Conservation (phyloP, 306 rosid species). For the Adenanthera pavonina region DNA sequence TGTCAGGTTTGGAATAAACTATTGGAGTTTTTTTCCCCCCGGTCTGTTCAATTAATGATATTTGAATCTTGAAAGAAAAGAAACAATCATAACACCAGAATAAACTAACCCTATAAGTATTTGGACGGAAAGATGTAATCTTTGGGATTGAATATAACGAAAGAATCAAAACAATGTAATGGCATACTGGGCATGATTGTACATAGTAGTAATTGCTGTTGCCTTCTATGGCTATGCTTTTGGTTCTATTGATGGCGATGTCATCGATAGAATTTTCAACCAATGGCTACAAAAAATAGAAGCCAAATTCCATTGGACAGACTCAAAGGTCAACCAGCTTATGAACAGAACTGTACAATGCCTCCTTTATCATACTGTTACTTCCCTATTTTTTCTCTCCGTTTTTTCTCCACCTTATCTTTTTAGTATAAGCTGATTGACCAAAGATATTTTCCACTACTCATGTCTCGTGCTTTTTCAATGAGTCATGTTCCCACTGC, state of each 20-base stretch:
- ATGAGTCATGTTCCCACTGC: conserved; percentile 7
- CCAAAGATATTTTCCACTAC: conserved; percentile 12
- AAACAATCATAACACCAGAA: background rate
- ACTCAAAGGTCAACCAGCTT: conserved; percentile 21
- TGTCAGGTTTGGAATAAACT: background rate
- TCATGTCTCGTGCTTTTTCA: background rate
- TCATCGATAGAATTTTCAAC: background rate
- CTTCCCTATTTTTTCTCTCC: background rate
- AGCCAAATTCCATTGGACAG: conserved; percentile 39
- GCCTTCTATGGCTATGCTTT: background rate
- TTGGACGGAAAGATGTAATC: conserved; percentile 10
- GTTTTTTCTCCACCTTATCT: background rate
- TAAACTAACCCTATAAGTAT: background rate
- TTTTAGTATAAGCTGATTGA: background rate
- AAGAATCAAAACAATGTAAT: conserved; percentile 20
- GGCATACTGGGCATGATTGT: background rate
- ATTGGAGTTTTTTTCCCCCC: background rate
- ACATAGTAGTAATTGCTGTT: conserved; percentile 19
- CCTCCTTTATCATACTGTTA: background rate
- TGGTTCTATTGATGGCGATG: conserved; percentile 12
- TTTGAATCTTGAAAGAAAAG: conserved; percentile 19
- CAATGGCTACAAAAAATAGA: conserved; percentile 31
- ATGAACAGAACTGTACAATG: conserved; percentile 29
- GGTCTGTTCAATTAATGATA: background rate
- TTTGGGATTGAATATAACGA: background rate